phyloP scores from a whole-genome alignment of 805 yeast species.

The fission yeast (Schizosaccharomyces pombe) region DNA sequence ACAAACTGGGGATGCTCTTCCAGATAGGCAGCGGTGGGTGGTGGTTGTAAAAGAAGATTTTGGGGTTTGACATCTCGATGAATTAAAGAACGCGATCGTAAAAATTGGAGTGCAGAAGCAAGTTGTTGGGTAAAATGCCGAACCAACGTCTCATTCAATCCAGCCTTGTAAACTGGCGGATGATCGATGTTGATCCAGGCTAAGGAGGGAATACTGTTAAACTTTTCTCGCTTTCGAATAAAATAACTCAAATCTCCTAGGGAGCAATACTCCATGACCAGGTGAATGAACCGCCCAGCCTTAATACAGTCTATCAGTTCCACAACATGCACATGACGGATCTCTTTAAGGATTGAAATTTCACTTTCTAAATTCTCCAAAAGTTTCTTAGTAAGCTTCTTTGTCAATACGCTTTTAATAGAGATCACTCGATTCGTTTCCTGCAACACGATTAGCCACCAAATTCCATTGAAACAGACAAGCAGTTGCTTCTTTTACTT shows the following conservation, averaged over 20 bases:
- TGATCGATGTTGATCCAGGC: constrained; percentile 53
- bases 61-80: constrained; percentile 95
- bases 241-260: constrained; percentile 81
- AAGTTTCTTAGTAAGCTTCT: constrained; percentile 64
- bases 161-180: constrained; percentile 61
- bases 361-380: constrained; percentile 82
- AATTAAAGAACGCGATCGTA: constrained; percentile 63
- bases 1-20: background rate
- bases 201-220: constrained; percentile 56
- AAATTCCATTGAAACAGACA: constrained; percentile 3
- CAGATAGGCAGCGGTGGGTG: constrained; percentile 27
- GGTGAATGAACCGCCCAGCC: constrained; percentile 50
- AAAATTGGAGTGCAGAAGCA: constrained; percentile 58
- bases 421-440: constrained; percentile 39
- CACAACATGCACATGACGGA: constrained; percentile 86
- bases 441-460: background rate
- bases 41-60: constrained; percentile 58
- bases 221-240: constrained; percentile 50
- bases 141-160: constrained; percentile 56
- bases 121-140: constrained; percentile 71
- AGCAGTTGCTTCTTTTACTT: constrained; percentile 7
- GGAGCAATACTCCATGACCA: constrained; percentile 91
- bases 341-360: constrained; percentile 62
- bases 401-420: constrained; percentile 63
- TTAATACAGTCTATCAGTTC: constrained; percentile 62